Evolutionary conservation across 139 green algal species (phyloP), one percentile per base, ranked within the genome.

Genomic region (Parachlorella kessleri): DNA sequence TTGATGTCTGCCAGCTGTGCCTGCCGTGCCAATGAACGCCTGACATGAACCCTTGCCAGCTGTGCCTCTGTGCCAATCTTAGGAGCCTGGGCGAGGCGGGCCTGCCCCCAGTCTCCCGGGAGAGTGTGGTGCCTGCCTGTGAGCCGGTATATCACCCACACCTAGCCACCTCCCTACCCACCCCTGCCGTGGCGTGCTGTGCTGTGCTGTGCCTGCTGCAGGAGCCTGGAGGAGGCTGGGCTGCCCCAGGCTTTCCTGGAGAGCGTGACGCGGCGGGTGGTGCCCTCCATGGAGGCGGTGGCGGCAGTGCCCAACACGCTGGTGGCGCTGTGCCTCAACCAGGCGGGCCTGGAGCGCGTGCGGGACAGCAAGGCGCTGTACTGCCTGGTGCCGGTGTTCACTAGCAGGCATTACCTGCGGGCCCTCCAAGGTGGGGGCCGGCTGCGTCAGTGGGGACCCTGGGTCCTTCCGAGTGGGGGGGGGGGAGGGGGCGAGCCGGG

Each of bases 271-370:
- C 77, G 72, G 6, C 87, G 87, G 35, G 77, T 96, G 72, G 73
- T 94, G 6, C 86, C 92, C 23, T 92, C 81, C 66, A 84, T 85
- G 8, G 95, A 98, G 55, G 93, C 93, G 1, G 80, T 99, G 24
- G 91, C 85, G 48, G 82, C 72, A 39, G 72, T 99, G 39, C 92
- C 95, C 32, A 91, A 84, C 65, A 90, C 92, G 1, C 77, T 99
- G 38, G 87, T 94, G 35, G 96, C 96, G 23, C 81, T 99, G 40
- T 98, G 93, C 86, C 85, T 99, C 28, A 98, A 97, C 80, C 78
- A 30, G 1, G 48, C 38, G 1, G 96, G 96, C 3, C 73, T 98
- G 65, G 76, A 86, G 73, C 76, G 73, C 1, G 96, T 99, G 38
- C 79, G 82, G 40, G 71, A 94, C 63, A 75, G 69, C 35, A 63